Conservation (phyloP, 164 flowering plant species). For the Aristolochia californica region DNA sequence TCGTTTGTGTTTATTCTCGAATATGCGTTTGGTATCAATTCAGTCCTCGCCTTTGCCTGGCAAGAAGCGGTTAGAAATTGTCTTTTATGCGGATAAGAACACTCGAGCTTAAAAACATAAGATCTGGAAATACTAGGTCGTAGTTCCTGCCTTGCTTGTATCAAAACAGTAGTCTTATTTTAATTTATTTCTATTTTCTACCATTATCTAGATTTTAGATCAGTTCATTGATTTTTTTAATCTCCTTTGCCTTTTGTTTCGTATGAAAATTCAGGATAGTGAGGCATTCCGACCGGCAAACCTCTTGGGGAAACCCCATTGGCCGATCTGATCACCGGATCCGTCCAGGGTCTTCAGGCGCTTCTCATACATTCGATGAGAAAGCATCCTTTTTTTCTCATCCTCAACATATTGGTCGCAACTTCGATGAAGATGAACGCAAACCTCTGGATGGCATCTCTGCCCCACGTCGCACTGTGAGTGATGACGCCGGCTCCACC, state of each 20-base stretch:
- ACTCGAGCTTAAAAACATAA: too few relatives aligned
- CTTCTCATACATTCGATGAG: constrained; percentile 52
- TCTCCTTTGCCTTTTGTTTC: neutral
- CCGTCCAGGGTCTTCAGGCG: constrained; percentile 65
- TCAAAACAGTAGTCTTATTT: too few relatives aligned
- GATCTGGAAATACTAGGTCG: too few relatives aligned
- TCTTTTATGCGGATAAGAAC: too few relatives aligned
- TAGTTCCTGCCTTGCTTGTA: too few relatives aligned
- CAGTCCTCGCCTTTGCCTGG: too few relatives aligned
- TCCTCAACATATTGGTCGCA: constrained; percentile 47
- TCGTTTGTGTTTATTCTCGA: too few relatives aligned
- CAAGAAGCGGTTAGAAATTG: too few relatives aligned
- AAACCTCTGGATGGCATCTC: constrained; percentile 76
- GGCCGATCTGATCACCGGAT: constrained; percentile 52
- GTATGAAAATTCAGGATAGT: constrained; percentile 26
- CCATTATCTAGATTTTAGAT: too few relatives aligned
- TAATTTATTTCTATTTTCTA: too few relatives aligned
- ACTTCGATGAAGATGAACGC: constrained; percentile 94
- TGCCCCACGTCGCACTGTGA: constrained; percentile 41
- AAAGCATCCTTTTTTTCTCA: constrained; percentile 51
- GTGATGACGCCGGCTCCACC: constrained; percentile 40
- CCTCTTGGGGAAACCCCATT: constrained; percentile 42
- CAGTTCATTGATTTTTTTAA: too few relatives aligned
- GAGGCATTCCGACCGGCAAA: constrained; percentile 47
- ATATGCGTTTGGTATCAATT: too few relatives aligned